Base-by-base conservation (phyloP, 163 green algal species). In the Volvox carteri region DNA sequence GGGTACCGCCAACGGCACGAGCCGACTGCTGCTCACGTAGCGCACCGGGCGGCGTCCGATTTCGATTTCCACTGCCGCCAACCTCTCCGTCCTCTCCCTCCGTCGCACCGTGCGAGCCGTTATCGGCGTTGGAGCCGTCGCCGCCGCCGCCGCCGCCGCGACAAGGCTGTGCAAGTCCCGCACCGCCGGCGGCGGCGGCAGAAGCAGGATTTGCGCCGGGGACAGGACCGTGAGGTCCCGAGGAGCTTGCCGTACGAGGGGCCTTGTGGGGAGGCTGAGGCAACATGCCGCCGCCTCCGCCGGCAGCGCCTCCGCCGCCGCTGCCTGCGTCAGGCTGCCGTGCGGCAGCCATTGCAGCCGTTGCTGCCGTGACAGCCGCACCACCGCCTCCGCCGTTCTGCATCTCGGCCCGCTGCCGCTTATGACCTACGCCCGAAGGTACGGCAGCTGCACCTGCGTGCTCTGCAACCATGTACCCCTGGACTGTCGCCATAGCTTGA, bases 371-470 rank as follows among this genome's bases (percentile, higher is more conserved):
- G 14, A 25, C 73, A 11, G 79, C n/a, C 18, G 44, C 19, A 23
- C 11, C 41, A 37, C 9, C 37, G 35, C 21, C 42, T 7, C 44
- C 37, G 1, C 23, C 11, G 42, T 12, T 6, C n/a, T 67, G 56
- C 35, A 21, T 0, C 46, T 87, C 81, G 23, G 33, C 58, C 2
- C 81, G 65, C 65, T 56, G 35, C 4, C 83, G 83, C 50, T 88
- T 88, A 39, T 62, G 37, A 11, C 81, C 67, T 41, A 41, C 14
- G 35, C 78, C 58, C 46, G 48, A 21, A 11, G 75, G 48, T 37
- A 41, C 28, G 28, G 50, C 78, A 2, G 41, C 25, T 46, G 67
- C 23, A 4, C 44, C 81, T 25, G 52, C 42, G 65, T 75, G 65
- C 4, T 75, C 65, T 4, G 33, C 19, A 33, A 7, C 48, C 25